These are phyloP conservation scores for Polygonum aviculare DNA, from an alignment of 148 eudicot species.

Conservation along the genomic window DNA sequence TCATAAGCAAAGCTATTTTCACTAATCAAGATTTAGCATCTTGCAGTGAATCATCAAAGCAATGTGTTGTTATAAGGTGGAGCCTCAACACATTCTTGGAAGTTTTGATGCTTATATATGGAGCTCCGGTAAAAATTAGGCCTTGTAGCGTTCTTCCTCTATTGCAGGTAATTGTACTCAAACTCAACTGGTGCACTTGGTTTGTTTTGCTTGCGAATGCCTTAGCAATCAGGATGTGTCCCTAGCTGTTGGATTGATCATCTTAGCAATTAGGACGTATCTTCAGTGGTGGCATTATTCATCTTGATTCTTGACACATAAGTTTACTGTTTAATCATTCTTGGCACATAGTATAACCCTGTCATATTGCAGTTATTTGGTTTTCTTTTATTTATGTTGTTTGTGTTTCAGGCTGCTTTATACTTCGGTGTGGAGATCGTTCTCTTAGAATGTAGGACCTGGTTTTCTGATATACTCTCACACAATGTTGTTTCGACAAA, in stretches of 20 bases:
- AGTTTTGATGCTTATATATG: constrained; percentile 50
- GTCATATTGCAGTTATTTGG: background rate
- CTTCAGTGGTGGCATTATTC: background rate
- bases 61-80: constrained; percentile 48
- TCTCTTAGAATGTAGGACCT: constrained; percentile 44
- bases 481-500: constrained; percentile 18
- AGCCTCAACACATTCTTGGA: constrained; percentile 37
- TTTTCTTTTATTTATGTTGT: background rate
- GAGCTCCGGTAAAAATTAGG: constrained; percentile 39
- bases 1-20: background rate
- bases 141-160: constrained; percentile 38
- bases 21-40: background rate
- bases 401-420: constrained; percentile 52
- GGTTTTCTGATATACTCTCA: constrained; percentile 43
- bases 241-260: background rate
- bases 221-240: background rate
- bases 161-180: constrained; percentile 35
- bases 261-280: background rate
- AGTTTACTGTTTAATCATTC: background rate
- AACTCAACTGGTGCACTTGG: background rate
- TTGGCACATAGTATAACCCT: background rate
- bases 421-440: constrained; percentile 76
- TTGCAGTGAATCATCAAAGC: constrained; percentile 53
- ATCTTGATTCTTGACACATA: background rate
- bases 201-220: background rate